A percentile compares a stretch with the other conserved stretches of the same genome.
phyloP scores from a whole-genome alignment of 164 flowering plant genomes.

The Cinnamomum chago region DNA sequence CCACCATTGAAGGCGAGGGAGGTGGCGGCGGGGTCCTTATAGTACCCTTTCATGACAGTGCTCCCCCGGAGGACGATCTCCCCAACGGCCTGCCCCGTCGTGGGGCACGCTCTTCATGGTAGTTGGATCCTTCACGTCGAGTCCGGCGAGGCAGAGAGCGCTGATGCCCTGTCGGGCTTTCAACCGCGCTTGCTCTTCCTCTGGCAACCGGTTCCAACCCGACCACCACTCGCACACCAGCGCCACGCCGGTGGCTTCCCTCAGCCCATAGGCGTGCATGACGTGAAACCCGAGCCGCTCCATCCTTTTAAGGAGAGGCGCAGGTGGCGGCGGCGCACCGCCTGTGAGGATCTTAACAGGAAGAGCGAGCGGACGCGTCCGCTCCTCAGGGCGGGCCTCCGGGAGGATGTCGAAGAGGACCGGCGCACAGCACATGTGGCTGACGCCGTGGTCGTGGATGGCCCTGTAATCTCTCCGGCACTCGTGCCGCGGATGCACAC shows the following conservation, averaged over 20 bases:
- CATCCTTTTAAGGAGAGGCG: slow-evolving; percentile 49
- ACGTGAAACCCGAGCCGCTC: slow-evolving; percentile 72
- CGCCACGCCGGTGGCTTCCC: slow-evolving; percentile 89
- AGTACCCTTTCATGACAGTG: slow-evolving; percentile 85
- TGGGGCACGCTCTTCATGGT: slow-evolving; percentile 62
- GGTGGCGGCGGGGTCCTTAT: slow-evolving; percentile 56
- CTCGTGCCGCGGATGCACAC: slow-evolving; percentile 70
- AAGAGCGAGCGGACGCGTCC: slow-evolving; percentile 5
- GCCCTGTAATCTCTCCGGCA: slow-evolving; percentile 55
- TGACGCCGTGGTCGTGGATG: slow-evolving; percentile 59
- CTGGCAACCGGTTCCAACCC: slow-evolving; percentile 54
- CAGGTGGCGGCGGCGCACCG: slow-evolving; percentile 91
- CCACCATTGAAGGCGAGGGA: slow-evolving; percentile 51
- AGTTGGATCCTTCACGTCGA: slow-evolving; percentile 50
- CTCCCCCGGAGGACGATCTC: slow-evolving; percentile 79
- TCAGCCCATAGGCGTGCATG: slow-evolving; percentile 79
- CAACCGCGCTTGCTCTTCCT: slow-evolving; percentile 31
- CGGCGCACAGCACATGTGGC: slow-evolving; percentile 92
- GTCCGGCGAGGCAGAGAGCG: slow-evolving; percentile 54
- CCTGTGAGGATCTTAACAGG: slow-evolving; percentile 67
- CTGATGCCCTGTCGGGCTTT: slow-evolving; percentile 82
- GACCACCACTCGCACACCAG: slow-evolving; percentile 82
- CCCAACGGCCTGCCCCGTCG: slow-evolving; percentile 63
- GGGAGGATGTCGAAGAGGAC: slow-evolving; percentile 66
- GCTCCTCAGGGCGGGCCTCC: slow-evolving; percentile 40